Evolutionary conservation across 805 yeast genomes (phyloP).

Genomic region (Wickerhamomyces sydowiorum): DNA sequence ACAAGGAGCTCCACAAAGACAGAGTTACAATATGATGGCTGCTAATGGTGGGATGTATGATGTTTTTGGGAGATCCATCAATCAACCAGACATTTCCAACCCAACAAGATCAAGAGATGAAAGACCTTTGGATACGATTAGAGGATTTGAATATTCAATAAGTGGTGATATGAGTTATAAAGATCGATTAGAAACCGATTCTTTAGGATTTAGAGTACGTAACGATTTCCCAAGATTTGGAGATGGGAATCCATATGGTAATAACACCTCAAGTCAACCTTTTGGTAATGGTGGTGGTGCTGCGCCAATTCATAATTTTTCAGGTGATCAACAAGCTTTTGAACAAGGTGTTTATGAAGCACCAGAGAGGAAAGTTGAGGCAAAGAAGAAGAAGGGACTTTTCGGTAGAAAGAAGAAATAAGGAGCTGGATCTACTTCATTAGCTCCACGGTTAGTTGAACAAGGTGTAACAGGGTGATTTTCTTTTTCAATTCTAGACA

Average conservation of each 20-base stretch:
- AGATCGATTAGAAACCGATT: conserved; percentile 73
- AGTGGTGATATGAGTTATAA: conserved; percentile 80
- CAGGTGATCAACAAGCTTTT: conserved; percentile 30
- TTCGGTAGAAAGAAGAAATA: conserved; percentile 65
- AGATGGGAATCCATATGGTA: conserved; percentile 30
- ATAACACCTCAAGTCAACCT: conserved; percentile 24
- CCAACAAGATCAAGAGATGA: conserved; percentile 94
- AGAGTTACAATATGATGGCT: conserved; percentile 27
- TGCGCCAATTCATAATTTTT: conserved; percentile 23
- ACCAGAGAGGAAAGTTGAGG: conserved; percentile 32
- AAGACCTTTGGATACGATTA: conserved; percentile 93
- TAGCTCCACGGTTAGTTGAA: too few species aligned
- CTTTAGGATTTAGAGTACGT: conserved; percentile 84
- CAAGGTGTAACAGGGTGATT: too few species aligned
- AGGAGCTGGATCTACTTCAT: background rate
- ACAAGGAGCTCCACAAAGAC: conserved; percentile 25
- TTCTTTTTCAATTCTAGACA: background rate
- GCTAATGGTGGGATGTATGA: conserved; percentile 61
- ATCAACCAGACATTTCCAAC: conserved; percentile 79
- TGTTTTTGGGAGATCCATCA: conserved; percentile 79
- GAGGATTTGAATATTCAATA: conserved; percentile 89
- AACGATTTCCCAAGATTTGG: conserved; percentile 58
- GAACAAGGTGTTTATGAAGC: conserved; percentile 62
- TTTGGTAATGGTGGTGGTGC: conserved; percentile 10
- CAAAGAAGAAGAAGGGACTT: conserved; percentile 73